Percentiles rank a stretch among this genome's conserved stretches.
Conservation (phyloP, 306 rosid species). For the Cicer arietinum region DNA sequence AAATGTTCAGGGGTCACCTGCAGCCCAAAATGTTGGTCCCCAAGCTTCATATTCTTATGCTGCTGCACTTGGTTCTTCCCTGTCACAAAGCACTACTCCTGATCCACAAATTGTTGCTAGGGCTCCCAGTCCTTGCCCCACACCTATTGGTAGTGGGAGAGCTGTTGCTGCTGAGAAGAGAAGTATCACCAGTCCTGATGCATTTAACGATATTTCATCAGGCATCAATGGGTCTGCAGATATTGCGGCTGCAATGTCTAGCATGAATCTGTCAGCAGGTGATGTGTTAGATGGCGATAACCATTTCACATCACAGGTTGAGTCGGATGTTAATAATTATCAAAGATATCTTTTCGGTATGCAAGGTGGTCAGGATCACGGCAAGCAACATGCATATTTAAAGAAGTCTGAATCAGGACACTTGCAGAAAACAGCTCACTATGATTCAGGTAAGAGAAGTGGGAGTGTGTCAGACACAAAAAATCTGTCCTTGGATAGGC, state of each 20-base stretch:
- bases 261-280: conserved; percentile 75
- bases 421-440: conserved; percentile 53
- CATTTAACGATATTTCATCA: conserved; percentile 66
- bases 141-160: conserved; percentile 96
- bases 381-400: conserved; percentile 65
- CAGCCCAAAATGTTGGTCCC: conserved; percentile 60
- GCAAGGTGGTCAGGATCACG: conserved; percentile 82
- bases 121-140: conserved; percentile 92
- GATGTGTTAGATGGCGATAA: conserved; percentile 63
- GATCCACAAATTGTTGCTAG: conserved; percentile 88
- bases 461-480: conserved; percentile 57
- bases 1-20: conserved; percentile 67
- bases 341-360: conserved; percentile 72
- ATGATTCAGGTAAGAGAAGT: conserved; percentile 56
- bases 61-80: conserved; percentile 82
- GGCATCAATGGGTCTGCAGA: conserved; percentile 71
- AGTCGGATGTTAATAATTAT: conserved; percentile 69
- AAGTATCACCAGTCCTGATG: conserved; percentile 63
- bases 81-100: conserved; percentile 94
- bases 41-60: conserved; percentile 82
- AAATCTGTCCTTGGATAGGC: conserved; percentile 62
- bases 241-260: conserved; percentile 73
- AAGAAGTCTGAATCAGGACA: conserved; percentile 76
- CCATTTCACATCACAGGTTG: conserved; percentile 67
- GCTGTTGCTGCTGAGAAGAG: conserved; percentile 67